Base-by-base conservation (phyloP, 1,284 basidiomycete species). In the Amylostereum areolatum region DNA sequence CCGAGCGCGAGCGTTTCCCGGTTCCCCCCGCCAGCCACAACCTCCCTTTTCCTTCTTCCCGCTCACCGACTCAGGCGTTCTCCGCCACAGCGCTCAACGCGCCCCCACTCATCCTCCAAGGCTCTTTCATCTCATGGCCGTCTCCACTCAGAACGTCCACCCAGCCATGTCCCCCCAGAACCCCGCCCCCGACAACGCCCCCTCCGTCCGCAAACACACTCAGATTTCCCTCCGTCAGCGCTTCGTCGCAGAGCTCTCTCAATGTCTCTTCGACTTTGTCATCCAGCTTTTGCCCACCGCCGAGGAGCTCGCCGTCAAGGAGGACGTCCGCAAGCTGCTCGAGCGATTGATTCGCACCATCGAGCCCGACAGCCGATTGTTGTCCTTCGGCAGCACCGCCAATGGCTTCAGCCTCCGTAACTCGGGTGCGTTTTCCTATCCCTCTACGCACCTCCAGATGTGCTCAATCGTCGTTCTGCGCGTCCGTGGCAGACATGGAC, bases 361-460 rank as follows among this genome's bases (percentile, higher is more conserved):
- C 67, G 91, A 95, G 67, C 94, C 93, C 39, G 83, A 92, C 57
- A 91, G 91, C 57, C 85, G 91, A 55, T 74, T 99, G 59, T 72
- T 97, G 58, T 93, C 92, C 45, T 99, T 99, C 66, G 96, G 96
- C 35, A 92, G 89, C 66, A 97, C 91, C 57, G 95, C 87, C 45
- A 97, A 92, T 67, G 93, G 87, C 62, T 96, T 93, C 71, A 94
- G 92, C 61, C 79, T 97, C 61, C 78, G 91, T 57, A 96, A 97
- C 71, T 97, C 92, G 54, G 94, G 93, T 91, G 56, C 62, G 83
- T 69, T 31, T 36, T 39, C 36, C 43, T 11, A 43, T 31, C 48
- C 48, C 40, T 50, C 33, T 39, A 12, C 9, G n/a, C 31, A 47
- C 43, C 28, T 44, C 52, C 47, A 49, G 49, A 52, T 53, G 39